Conservation (phyloP, 345 rosid genomes). For the Rhodamnia argentea region DNA sequence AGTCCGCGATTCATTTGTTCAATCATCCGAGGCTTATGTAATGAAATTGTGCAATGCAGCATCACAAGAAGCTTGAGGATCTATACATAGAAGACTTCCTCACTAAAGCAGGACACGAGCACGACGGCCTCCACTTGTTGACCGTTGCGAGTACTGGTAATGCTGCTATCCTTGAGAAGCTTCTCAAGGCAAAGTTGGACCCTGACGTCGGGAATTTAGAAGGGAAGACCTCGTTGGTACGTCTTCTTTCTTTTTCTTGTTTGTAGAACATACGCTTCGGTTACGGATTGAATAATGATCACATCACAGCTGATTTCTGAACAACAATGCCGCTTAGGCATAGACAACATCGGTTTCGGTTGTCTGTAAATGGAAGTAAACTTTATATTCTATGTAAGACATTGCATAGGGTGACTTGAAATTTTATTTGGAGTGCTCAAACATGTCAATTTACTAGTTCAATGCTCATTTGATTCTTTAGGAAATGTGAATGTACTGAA, state of each 20-base stretch:
- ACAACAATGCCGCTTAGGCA: not conserved
- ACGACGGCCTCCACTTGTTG: slow-evolving; percentile 41
- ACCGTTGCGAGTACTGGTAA: slow-evolving; percentile 52
- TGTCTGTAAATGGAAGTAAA: not conserved
- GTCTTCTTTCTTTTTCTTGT: not conserved
- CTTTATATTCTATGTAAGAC: too few species aligned
- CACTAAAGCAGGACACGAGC: slow-evolving; percentile 32
- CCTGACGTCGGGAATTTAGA: slow-evolving; percentile 55
- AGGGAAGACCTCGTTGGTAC: slow-evolving; percentile 80
- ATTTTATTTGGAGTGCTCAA: not conserved
- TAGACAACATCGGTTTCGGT: rapidly evolving
- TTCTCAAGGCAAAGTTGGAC: slow-evolving; percentile 68
- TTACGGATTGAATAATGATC: not conserved
- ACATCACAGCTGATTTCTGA: not conserved
- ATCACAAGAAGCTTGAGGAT: slow-evolving; percentile 47
- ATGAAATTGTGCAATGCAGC: slow-evolving; percentile 21
- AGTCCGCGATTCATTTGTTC: not conserved
- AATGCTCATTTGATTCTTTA: not conserved
- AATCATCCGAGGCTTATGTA: not conserved
- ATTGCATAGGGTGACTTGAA: too few species aligned
- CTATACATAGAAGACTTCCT: slow-evolving; percentile 30
- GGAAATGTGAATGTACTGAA: not conserved
- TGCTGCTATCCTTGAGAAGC: slow-evolving; percentile 75
- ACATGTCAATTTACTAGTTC: not conserved
- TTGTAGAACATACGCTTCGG: not conserved